Base-by-base conservation (phyloP, 495 filamentous ascomycete species). In the Delitschia confertaspora region DNA sequence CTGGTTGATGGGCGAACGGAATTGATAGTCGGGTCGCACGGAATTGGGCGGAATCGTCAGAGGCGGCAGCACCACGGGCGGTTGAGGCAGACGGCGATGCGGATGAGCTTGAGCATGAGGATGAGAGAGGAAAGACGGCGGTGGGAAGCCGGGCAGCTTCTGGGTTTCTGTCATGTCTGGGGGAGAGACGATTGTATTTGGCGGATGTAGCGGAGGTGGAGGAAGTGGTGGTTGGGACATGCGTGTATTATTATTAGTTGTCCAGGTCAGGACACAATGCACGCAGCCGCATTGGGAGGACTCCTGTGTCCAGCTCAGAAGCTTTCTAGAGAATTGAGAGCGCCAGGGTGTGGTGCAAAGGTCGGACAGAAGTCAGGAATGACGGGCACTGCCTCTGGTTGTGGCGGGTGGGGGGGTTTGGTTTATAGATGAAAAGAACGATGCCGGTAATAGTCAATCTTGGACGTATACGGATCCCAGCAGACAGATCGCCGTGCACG, bases 151-250 rank as follows among this genome's bases (percentile, higher is more conserved):
- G 26, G 58, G 60, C 20, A 42, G 44, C 37, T 49, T 57, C 35
- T 62, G 60, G 37, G 58, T 62, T 49, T 62, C 60, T 26, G 58
- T 53, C 60, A 62, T 62, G 30, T 44, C 42, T 45, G 55, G 18
- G 14, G 45, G 2, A 26, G 45, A 37, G 31, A 23, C 14, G n/a
- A 42, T 11, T 23, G 49, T 43, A 31, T 33, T 49, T 38, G 42
- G 54, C 22, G 53, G 54, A 51, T 55, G 55, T 31, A 53, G 49
- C 51, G 53, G 53, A 44, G 61, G 55, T 18, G 54, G 58, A 38
- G 49, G 52, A 51, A 48, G 58, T 61, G 58, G 53, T 55, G 56
- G 59, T 63, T 54, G 51, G 45, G 59, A 57, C 59, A 62, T 62
- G 51, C 55, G 60, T 59, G 56, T 38, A 38, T 43, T 55, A 52